A percentile compares a stretch with the other conserved stretches of the same genome.
These are phyloP conservation scores for Dalechampia spathulata DNA, from an alignment of 441 rosid genomes.

Conservation along the genomic window DNA sequence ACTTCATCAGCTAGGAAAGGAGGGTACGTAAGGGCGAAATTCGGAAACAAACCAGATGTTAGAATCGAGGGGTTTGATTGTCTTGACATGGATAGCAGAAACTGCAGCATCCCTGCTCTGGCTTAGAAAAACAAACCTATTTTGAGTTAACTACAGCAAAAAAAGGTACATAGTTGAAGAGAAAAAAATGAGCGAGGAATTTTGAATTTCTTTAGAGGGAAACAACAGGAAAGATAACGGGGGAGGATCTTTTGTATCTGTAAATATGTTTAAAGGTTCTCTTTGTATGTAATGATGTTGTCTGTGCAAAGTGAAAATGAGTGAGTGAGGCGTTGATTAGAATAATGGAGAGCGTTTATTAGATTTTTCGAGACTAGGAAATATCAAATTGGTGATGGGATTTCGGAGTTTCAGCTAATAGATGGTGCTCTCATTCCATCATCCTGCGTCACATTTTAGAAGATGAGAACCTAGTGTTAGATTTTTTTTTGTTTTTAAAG, in stretches of 20 bases:
- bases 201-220: constrained; percentile 1
- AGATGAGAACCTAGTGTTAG: constrained; percentile 2
- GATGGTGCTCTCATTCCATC: neutral
- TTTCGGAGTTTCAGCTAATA: neutral
- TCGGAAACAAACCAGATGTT: constrained; percentile 77
- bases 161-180: constrained; percentile 22
- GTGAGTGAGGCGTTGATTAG: constrained; percentile 11
- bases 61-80: constrained; percentile 88
- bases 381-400: neutral
- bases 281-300: constrained; percentile 20
- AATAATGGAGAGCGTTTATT: constrained; percentile 14
- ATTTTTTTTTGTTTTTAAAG: neutral
- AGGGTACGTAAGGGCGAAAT: constrained; percentile 53
- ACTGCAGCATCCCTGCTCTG: constrained; percentile 66
- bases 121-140: constrained; percentile 27
- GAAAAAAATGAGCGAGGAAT: constrained; percentile 2
- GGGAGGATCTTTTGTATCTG: constrained; percentile 11
- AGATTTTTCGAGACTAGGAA: no score
- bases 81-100: constrained; percentile 66
- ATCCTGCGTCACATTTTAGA: constrained; percentile 17
- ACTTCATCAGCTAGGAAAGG: constrained; percentile 50
- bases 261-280: constrained; percentile 33
- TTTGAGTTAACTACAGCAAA: neutral
- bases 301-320: constrained; percentile 28
- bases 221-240: neutral